Evolutionary conservation across 2,329 filamentous ascomycete genomes (phyloP).

Genomic region (Ascochyta rabiei): DNA sequence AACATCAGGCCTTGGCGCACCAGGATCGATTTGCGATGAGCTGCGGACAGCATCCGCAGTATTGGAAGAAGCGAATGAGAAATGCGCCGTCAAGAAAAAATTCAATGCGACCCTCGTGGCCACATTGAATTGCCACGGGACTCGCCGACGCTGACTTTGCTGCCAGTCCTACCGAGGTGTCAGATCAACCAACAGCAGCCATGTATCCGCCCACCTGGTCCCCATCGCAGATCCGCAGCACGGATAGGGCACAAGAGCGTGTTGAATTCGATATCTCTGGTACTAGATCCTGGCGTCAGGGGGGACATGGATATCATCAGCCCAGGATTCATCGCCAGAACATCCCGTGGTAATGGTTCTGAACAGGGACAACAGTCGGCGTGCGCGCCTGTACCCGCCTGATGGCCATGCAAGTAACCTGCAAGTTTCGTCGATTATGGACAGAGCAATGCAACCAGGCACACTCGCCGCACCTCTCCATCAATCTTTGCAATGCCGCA

Average conservation of each 20-base stretch:
- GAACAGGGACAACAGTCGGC: not conserved
- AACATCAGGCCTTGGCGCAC: constrained; percentile 5
- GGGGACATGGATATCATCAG: not conserved
- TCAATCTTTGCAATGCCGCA: not conserved
- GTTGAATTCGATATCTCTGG: constrained; percentile 2
- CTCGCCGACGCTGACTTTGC: constrained; percentile 10
- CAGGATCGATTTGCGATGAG: constrained; percentile 1
- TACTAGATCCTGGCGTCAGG: constrained; percentile 3
- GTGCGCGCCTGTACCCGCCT: not conserved
- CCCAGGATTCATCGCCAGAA: constrained; percentile 4
- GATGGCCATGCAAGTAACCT: not conserved
- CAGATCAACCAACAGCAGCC: constrained; percentile 12
- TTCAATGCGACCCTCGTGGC: not conserved
- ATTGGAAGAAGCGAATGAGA: constrained; percentile 10
- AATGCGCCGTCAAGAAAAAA: not conserved
- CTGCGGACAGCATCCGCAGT: not conserved
- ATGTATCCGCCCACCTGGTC: constrained; percentile 11
- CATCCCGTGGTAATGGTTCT: not conserved
- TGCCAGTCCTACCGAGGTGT: constrained; percentile 4
- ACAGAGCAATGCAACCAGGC: not conserved
- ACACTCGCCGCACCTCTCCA: not conserved
- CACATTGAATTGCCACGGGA: not conserved
- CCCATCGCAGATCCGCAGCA: not conserved
- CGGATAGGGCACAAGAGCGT: not conserved
- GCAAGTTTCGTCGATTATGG: not conserved